phyloP scores from a whole-genome alignment of 768 basidiomycete species.

The Podaxis mareebaensis region DNA sequence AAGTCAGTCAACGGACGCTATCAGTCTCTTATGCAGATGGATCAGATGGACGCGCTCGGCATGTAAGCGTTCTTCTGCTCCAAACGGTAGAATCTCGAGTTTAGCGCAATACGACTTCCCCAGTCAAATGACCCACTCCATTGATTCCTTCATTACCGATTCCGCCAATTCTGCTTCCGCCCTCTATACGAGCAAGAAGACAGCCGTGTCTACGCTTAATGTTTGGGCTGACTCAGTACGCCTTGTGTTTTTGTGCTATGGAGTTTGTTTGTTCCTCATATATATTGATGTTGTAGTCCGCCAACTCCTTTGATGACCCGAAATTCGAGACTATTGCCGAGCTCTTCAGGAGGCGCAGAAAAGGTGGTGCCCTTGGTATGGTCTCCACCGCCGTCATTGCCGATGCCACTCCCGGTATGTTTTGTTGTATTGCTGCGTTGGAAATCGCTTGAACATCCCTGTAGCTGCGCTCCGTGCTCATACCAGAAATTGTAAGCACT shows the following conservation, averaged over 20 bases:
- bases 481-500: conserved; percentile 36
- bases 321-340: conserved; percentile 47
- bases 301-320: conserved; percentile 40
- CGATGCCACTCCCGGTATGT: conserved; percentile 42
- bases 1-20: conserved; percentile 47
- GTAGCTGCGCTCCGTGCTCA: conserved; percentile 41
- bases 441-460: neutral
- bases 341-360: conserved; percentile 37
- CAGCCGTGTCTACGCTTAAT: conserved; percentile 39
- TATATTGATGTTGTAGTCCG: conserved; percentile 28
- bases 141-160: conserved; percentile 48
- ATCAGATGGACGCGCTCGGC: conserved; percentile 45
- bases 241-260: conserved; percentile 3
- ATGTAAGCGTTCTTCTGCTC: conserved; percentile 30
- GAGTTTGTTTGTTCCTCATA: neutral
- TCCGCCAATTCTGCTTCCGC: conserved; percentile 49
- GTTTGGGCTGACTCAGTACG: conserved; percentile 44
- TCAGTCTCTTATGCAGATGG: conserved; percentile 46
- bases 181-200: conserved; percentile 46
- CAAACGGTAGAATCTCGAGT: neutral
- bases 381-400: conserved; percentile 45
- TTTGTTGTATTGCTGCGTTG: neutral
- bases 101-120: neutral
- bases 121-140: conserved; percentile 48
- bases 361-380: conserved; percentile 43